Base-by-base conservation (phyloP, 1,139 yeast genomes). In the Lodderomyces orthopsilosis region DNA sequence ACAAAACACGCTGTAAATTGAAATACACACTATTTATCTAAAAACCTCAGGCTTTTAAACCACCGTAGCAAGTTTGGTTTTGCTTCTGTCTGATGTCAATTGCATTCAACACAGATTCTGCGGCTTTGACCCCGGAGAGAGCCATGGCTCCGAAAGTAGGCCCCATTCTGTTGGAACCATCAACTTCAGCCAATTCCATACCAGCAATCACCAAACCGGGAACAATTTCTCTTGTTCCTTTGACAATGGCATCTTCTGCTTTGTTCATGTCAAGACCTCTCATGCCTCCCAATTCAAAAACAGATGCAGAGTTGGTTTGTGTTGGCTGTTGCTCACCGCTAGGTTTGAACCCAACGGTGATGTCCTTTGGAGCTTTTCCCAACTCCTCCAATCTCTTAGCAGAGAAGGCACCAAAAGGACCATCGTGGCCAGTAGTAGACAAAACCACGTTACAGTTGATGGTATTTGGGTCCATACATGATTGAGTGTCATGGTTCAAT, bases 141-240 rank as follows among this genome's bases (percentile, higher is more conserved):
- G 81, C 85, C 91, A 85, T 85, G 41, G 90, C 91, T 46, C 90
- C 91, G 52, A 85, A 85, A 27, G 91, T 85, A 41, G 93, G 91
- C 14, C 93, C 91, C 91, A 85, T 85, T 65, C 93, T 78, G 74
- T 83, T 82, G 51, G 81, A 76, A 34, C 90, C 90, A 54, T 83
- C 88, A 44, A 84, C 78, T 59, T 85, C 91, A 28, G 89, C 83
- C 52, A 83, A 74, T 63, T 85, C 93, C 93, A 85, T 85, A 52
- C 93, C 91, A 10, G 86, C 87, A 53, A 84, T 81, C 52, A 85
- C 82, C 54, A 85, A 75, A 35, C 88, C 87, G 21, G 86, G 87
- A 45, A 77, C 78, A 44, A 84, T 79, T 59, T 81, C 85, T 61
- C 84, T 76, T 32, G 91, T 79, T 44, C 79, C 74, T 64, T 81